A percentile compares a stretch with the other conserved stretches of the same genome.
Conservation (phyloP, 208 protist species). For the Vickermania ingenoplastis region DNA sequence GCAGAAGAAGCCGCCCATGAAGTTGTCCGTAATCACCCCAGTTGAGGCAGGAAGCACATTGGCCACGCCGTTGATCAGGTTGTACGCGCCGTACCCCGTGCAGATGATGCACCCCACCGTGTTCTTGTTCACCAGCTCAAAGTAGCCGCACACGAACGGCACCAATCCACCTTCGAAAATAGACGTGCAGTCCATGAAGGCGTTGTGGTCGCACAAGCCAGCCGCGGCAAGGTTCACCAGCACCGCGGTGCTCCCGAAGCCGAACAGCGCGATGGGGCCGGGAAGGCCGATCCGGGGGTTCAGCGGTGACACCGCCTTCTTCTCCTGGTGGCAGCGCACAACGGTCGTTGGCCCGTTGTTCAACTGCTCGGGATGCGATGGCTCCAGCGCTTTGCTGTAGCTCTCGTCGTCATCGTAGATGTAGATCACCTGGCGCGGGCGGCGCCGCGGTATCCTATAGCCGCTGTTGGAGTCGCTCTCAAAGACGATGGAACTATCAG, state of each 20-base stretch:
- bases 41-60: constrained; percentile 8
- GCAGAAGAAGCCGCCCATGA: constrained; percentile 26
- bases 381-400: background rate
- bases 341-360: background rate
- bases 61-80: constrained; percentile 10
- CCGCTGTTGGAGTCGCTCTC: background rate
- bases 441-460: background rate
- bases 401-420: constrained; percentile 7
- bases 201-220: constrained; percentile 14
- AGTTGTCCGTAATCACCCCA: constrained; percentile 5
- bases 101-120: constrained; percentile 26
- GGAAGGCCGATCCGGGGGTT: constrained; percentile 26
- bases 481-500: background rate
- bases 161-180: constrained; percentile 20
- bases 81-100: constrained; percentile 34
- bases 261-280: constrained; percentile 21
- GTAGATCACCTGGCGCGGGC: constrained; percentile 11
- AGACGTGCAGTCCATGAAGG: constrained; percentile 18
- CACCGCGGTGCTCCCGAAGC: constrained; percentile 35
- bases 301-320: constrained; percentile 5
- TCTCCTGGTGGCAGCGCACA: constrained; percentile 4
- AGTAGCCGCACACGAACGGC: constrained; percentile 30
- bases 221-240: constrained; percentile 24
- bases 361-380: background rate
- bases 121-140: constrained; percentile 33